phyloP scores from a whole-genome alignment of 2,329 filamentous ascomycete species.

The Monilinia polystroma region DNA sequence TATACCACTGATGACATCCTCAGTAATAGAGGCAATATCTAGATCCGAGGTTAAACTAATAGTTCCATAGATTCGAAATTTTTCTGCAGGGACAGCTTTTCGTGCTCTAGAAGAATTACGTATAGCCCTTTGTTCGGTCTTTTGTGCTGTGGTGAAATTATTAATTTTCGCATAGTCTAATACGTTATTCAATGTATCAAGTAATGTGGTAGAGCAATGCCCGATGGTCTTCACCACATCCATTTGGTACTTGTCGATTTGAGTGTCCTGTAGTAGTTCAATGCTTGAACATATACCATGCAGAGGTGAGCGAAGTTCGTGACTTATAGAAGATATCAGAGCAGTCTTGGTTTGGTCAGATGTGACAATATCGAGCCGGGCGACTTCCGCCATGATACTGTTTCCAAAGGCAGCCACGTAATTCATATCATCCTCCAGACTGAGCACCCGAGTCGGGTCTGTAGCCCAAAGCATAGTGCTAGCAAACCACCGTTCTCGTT shows the following conservation, averaged over 20 bases:
- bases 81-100: background rate
- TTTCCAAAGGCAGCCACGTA: constrained; percentile 46
- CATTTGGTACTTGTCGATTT: constrained; percentile 38
- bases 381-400: constrained; percentile 54
- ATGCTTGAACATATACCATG: constrained; percentile 55
- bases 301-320: constrained; percentile 55
- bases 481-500: constrained; percentile 47
- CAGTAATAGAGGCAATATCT: constrained; percentile 40
- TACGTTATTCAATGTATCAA: constrained; percentile 43
- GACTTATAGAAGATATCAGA: constrained; percentile 57
- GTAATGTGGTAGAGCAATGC: constrained; percentile 40
- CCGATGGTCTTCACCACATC: constrained; percentile 40
- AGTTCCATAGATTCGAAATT: constrained; percentile 15
- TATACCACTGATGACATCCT: constrained; percentile 43
- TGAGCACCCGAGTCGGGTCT: constrained; percentile 41
- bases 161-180: constrained; percentile 43
- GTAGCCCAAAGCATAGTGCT: constrained; percentile 50
- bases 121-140: background rate
- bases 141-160: constrained; percentile 24
- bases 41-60: constrained; percentile 36
- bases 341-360: constrained; percentile 53
- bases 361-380: constrained; percentile 50
- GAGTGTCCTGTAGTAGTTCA: constrained; percentile 49
- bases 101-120: constrained; percentile 2
- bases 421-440: constrained; percentile 40